Percentiles rank a stretch among this genome's conserved stretches.
These are phyloP conservation scores for Neurospora africana DNA, from an alignment of 495 filamentous ascomycete species.

Conservation along the genomic window DNA sequence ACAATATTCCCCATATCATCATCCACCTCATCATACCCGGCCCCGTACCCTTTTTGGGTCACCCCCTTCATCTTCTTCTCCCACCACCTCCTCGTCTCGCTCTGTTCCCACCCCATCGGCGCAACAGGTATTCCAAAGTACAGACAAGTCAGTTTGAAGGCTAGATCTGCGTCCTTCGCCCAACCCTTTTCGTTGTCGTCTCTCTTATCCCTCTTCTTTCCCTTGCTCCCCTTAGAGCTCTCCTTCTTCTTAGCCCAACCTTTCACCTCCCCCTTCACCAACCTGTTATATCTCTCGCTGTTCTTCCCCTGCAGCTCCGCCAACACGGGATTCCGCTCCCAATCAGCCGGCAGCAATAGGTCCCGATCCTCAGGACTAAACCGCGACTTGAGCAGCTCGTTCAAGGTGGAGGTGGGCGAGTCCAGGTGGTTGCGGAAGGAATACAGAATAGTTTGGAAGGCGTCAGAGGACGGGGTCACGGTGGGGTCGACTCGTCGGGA, in stretches of 20 bases:
- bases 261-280: slow-evolving; percentile 6
- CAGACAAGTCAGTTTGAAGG: slow-evolving; percentile 18
- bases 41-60: background rate
- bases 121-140: slow-evolving; percentile 21
- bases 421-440: slow-evolving; percentile 1
- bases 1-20: slow-evolving; percentile 1
- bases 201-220: background rate
- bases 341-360: slow-evolving; percentile 10
- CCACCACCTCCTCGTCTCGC: background rate
- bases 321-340: slow-evolving; percentile 5
- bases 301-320: slow-evolving; percentile 12
- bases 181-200: background rate
- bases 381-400: slow-evolving; percentile 4
- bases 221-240: background rate
- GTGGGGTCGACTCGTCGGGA: slow-evolving; percentile 4
- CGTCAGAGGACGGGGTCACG: slow-evolving; percentile 6
- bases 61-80: background rate
- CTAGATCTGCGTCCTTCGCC: slow-evolving; percentile 4
- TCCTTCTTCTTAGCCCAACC: background rate
- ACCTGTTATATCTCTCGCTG: slow-evolving; percentile 5
- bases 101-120: slow-evolving; percentile 10
- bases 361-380: slow-evolving; percentile 10
- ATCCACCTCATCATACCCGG: background rate
- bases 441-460: slow-evolving; percentile 3
- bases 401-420: slow-evolving; percentile 3